phyloP scores from a whole-genome alignment of 1,284 basidiomycete genomes.

The Cutaneotrichosporon sp. region DNA sequence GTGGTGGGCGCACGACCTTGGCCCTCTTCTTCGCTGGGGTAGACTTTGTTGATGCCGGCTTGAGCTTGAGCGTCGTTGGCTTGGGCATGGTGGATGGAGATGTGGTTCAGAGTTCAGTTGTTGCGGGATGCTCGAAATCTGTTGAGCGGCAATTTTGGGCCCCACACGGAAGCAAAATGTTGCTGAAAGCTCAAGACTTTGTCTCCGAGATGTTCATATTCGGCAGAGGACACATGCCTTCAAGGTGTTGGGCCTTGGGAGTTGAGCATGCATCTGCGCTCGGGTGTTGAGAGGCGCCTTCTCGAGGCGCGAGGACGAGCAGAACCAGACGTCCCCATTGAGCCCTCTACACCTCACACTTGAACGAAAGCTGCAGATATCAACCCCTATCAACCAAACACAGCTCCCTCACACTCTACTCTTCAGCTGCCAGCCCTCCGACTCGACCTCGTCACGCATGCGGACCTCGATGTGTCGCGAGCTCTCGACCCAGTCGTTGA shows the following conservation, averaged over 20 bases:
- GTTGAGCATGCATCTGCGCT: no score
- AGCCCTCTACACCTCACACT: no score
- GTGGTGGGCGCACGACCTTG: background rate
- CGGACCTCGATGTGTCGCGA: constrained; percentile 1
- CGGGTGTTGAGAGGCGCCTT: no score
- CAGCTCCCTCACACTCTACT: background rate
- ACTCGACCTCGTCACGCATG: background rate
- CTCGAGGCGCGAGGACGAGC: no score
- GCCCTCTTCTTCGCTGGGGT: background rate
- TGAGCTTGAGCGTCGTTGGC: constrained; percentile 4
- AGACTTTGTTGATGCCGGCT: background rate
- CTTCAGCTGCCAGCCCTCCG: background rate
- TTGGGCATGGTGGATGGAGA: constrained; percentile 4
- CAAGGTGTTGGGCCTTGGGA: no score
- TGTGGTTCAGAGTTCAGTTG: no score
- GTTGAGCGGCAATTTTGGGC: constrained; percentile 1
- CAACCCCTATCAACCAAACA: background rate
- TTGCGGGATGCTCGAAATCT: constrained; percentile 2
- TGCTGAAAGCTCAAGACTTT: background rate
- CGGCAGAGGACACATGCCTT: background rate
- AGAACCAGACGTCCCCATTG: no score
- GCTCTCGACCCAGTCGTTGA: constrained; percentile 11
- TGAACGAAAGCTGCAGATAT: no score
- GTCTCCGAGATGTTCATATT: no score
- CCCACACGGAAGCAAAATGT: background rate